phyloP scores from a whole-genome alignment of 2,329 filamentous ascomycete genomes.

The Aspergillus ustus region DNA sequence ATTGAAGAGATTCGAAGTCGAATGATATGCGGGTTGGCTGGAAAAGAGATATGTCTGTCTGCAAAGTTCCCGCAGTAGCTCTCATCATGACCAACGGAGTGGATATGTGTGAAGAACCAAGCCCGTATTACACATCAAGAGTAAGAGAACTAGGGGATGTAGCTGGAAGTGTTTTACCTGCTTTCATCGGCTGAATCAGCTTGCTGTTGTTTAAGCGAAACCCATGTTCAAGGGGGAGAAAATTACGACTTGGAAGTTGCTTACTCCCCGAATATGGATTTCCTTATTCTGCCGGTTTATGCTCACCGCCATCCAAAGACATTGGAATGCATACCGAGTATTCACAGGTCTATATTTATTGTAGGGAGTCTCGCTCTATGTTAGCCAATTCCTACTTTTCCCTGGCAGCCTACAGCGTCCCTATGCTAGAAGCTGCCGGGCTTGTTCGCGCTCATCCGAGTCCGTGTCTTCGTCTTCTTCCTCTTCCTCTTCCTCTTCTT shows the following conservation, averaged over 20 bases:
- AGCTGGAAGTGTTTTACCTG: neutral
- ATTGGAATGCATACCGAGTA: too few species aligned
- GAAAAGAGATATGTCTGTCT: slow-evolving; percentile 28
- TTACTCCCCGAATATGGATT: neutral
- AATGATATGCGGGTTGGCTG: slow-evolving; percentile 20
- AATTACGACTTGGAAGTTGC: neutral
- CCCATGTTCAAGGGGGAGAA: neutral
- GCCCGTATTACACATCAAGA: slow-evolving; percentile 5
- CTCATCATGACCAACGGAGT: slow-evolving; percentile 33
- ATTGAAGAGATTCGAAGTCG: slow-evolving; percentile 3
- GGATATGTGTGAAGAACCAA: slow-evolving; percentile 16
- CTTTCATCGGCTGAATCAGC: neutral
- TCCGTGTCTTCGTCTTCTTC: slow-evolving; percentile 51
- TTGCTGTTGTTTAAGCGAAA: slow-evolving; percentile 9
- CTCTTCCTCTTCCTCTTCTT: slow-evolving; percentile 47
- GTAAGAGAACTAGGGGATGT: neutral
- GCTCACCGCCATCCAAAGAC: slow-evolving; percentile 1
- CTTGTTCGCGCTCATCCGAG: slow-evolving; percentile 51
- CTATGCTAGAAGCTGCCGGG: slow-evolving; percentile 23
- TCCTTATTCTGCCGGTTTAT: slow-evolving; percentile 4
- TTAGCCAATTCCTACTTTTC: neutral
- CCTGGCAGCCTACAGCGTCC: neutral
- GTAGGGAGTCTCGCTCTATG: neutral
- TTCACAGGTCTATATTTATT: neutral
- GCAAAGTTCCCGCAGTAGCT: slow-evolving; percentile 31